Conservation (phyloP, 1,139 yeast species). For the Candida buenavistaensis region DNA sequence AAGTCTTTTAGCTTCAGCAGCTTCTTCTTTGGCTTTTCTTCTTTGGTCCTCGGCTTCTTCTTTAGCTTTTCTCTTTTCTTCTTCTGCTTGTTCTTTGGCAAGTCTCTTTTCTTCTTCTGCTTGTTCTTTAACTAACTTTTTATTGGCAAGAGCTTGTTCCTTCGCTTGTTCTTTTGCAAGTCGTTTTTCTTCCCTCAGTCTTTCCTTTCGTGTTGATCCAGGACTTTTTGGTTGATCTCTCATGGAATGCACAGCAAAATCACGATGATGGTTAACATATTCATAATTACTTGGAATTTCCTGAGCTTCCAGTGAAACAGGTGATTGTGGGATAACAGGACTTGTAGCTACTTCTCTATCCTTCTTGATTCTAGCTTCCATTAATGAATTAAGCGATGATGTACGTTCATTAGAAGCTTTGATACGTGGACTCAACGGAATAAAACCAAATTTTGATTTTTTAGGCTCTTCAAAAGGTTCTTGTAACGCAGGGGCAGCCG, state of each 20-base stretch:
- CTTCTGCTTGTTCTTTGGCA: slow-evolving; percentile 12
- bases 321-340: neutral
- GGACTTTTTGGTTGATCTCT: slow-evolving; percentile 23
- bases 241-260: slow-evolving; percentile 39
- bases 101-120: slow-evolving; percentile 10
- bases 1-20: no score
- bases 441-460: slow-evolving; percentile 12
- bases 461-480: slow-evolving; percentile 1
- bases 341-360: neutral
- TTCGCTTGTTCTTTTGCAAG: slow-evolving; percentile 14
- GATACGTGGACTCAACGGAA: slow-evolving; percentile 9
- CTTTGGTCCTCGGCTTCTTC: no score
- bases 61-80: no score
- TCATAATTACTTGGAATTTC: slow-evolving; percentile 19
- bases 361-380: neutral
- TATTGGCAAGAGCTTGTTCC: slow-evolving; percentile 14
- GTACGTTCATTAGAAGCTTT: neutral
- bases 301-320: slow-evolving; percentile 5
- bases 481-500: neutral
- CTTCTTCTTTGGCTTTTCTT: no score
- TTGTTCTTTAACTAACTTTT: slow-evolving; percentile 15
- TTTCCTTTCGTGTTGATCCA: slow-evolving; percentile 28
- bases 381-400: neutral
- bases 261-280: slow-evolving; percentile 41
- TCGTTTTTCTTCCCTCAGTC: slow-evolving; percentile 36